A percentile compares a stretch with the other conserved stretches of the same genome.
These are phyloP conservation scores for Hebeloma cylindrosporum DNA, from an alignment of 768 basidiomycete genomes.

Conservation along the genomic window DNA sequence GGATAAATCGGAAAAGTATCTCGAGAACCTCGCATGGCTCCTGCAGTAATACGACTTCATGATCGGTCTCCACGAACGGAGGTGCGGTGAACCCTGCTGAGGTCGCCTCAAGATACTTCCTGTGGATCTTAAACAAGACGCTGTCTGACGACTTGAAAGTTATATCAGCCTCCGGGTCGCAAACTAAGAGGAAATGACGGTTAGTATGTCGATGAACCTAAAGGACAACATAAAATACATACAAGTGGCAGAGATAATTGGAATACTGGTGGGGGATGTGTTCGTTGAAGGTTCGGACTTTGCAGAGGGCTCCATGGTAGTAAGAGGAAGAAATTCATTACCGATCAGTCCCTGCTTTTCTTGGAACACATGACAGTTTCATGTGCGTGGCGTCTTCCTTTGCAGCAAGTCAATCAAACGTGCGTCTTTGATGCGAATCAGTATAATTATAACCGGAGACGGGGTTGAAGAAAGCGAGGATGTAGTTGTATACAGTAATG, in stretches of 20 bases:
- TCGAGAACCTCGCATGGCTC: conserved; percentile 10
- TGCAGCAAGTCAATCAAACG: no score
- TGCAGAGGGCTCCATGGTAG: no score
- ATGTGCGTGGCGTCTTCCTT: no score
- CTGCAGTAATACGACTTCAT: conserved; percentile 2
- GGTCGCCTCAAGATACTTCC: conserved; percentile 4
- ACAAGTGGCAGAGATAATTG: conserved; percentile 1
- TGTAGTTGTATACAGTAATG: no score
- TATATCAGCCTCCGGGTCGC: conserved; percentile 10
- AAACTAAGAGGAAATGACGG: conserved; percentile 3
- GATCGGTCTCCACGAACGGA: background rate
- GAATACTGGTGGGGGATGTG: no score
- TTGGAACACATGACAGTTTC: no score
- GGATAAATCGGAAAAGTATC: conserved; percentile 15
- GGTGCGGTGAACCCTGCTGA: conserved; percentile 6
- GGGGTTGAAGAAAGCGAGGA: no score
- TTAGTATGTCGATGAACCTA: background rate
- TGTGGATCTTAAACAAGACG: conserved; percentile 9
- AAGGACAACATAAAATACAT: background rate
- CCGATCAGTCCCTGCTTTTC: no score
- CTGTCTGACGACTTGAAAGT: conserved; percentile 14
- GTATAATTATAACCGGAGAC: no score
- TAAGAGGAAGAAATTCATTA: no score
- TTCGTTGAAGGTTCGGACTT: no score
- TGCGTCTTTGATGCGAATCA: no score